A percentile compares a stretch with the other conserved stretches of the same genome.
These are phyloP conservation scores for Musa troglodytarum DNA, from an alignment of 176 grass and related monocot genomes.

Conservation along the genomic window DNA sequence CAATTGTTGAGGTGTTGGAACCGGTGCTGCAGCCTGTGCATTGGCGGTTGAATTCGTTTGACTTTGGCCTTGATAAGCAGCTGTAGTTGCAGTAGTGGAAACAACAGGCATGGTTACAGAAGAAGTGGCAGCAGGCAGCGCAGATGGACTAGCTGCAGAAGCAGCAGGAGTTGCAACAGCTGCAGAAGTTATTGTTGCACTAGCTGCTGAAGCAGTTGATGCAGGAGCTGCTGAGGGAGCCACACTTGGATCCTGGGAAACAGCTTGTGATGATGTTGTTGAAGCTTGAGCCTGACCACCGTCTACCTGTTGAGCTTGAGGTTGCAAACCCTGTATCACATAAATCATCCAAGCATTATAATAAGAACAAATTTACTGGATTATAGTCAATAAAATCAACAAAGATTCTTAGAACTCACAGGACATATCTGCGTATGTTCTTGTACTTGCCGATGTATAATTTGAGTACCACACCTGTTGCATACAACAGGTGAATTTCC, in stretches of 20 bases:
- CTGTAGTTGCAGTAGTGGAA: neutral
- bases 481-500: conserved; percentile 85
- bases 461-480: conserved; percentile 77
- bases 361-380: neutral
- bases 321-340: conserved; percentile 48
- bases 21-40: conserved; percentile 31
- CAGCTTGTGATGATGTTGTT: conserved; percentile 26
- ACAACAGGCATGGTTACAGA: no score
- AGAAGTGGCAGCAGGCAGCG: conserved; percentile 1
- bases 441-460: conserved; percentile 92
- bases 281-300: conserved; percentile 31
- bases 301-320: conserved; percentile 54
- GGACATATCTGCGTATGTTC: conserved; percentile 90
- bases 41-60: conserved; percentile 4
- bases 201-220: conserved; percentile 12
- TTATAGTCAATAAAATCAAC: neutral
- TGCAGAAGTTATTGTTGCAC: conserved; percentile 16
- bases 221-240: conserved; percentile 30
- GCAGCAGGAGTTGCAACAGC: conserved; percentile 5
- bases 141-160: conserved; percentile 14
- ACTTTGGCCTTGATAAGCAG: conserved; percentile 28
- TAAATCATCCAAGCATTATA: conserved; percentile 1
- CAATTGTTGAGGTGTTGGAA: conserved; percentile 50
- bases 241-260: conserved; percentile 32
- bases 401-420: conserved; percentile 39